Base-by-base conservation (phyloP, 805 yeast genomes). In the Cyberlindnera maritima region DNA sequence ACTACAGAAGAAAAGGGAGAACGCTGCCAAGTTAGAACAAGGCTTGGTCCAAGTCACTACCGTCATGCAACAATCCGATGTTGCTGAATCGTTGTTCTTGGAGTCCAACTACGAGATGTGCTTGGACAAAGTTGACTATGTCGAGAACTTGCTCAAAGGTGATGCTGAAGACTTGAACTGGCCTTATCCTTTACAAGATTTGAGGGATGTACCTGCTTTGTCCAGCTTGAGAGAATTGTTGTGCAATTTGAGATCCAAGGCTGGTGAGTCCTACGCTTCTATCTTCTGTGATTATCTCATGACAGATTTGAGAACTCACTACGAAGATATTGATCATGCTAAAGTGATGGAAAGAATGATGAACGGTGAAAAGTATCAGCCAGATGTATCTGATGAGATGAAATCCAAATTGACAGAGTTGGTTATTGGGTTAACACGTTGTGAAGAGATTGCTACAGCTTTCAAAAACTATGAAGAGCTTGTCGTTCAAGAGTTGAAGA, bases 401-500 rank as follows among this genome's bases (percentile, higher is more conserved):
- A 74, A 77, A 52, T 47, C 52, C 0, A 59, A 66, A n/a, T 61
- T 88, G n/a, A 64, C 64, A 8, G 70, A 66, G 1, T 74, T 71
- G 41, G 67, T 89, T 28, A 60, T 66, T 8, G 85, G 85, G 21
- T 70, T 92, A 19, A 69, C 78, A 9, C 74, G 81, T 54, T 76
- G 88, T 38, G 83, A 82, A 20, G 80, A 78, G 53, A 61, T 88
- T 23, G 71, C 77, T 1, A 68, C 76, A 13, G 87, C 95, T 0
- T 81, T 84, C 53, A 70, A 73, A 34, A 60, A 69, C 3, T 90
- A 85, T 61, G 87, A 84, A 56, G 92, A 83, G 20, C 73, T 72
- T 17, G 79, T 87, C n/a, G 69, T 83, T 12, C 68, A 74, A 2
- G 96, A 90, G 55, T 72, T 88, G 44, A 89, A 89, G 62, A 74